Conservation (phyloP, 2,329 filamentous ascomycete genomes). For the Aspergillus sp. region DNA sequence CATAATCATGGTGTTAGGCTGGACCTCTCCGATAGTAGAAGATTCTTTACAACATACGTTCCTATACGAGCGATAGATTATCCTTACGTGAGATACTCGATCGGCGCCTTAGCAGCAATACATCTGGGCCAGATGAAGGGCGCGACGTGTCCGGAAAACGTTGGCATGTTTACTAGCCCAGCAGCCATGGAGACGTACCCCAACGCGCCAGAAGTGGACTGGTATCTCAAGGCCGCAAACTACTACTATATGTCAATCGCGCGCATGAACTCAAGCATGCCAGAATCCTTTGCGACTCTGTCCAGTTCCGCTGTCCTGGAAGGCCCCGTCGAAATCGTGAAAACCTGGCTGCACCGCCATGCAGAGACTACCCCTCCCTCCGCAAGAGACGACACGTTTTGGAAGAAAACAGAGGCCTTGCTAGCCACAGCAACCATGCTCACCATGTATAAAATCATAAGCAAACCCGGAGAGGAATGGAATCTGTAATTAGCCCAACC, state of each 20-base stretch:
- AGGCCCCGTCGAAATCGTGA: conserved; percentile 33
- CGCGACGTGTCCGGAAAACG: conserved; percentile 19
- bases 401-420: conserved; percentile 58
- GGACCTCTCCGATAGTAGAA: conserved; percentile 44
- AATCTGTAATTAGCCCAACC: conserved; percentile 40
- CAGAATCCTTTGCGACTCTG: conserved; percentile 29
- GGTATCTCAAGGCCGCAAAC: conserved; percentile 62
- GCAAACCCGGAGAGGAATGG: conserved; percentile 62
- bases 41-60: conserved; percentile 41
- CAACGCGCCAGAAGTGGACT: conserved; percentile 53
- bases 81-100: conserved; percentile 38
- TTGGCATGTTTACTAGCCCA: conserved; percentile 39
- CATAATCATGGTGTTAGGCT: conserved; percentile 30
- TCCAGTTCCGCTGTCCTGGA: conserved; percentile 35
- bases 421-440: conserved; percentile 63
- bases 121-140: conserved; percentile 41
- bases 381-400: conserved; percentile 22
- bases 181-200: conserved; percentile 52
- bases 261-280: conserved; percentile 45
- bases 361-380: conserved; percentile 13
- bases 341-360: conserved; percentile 27
- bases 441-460: conserved; percentile 65
- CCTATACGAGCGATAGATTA: conserved; percentile 41
- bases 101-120: conserved; percentile 44
- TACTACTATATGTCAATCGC: conserved; percentile 63